Percentiles rank a stretch among this genome's conserved stretches.
These are phyloP conservation scores for Trichoderma harzianum DNA, from an alignment of 2,329 filamentous ascomycete genomes.

Conservation along the genomic window DNA sequence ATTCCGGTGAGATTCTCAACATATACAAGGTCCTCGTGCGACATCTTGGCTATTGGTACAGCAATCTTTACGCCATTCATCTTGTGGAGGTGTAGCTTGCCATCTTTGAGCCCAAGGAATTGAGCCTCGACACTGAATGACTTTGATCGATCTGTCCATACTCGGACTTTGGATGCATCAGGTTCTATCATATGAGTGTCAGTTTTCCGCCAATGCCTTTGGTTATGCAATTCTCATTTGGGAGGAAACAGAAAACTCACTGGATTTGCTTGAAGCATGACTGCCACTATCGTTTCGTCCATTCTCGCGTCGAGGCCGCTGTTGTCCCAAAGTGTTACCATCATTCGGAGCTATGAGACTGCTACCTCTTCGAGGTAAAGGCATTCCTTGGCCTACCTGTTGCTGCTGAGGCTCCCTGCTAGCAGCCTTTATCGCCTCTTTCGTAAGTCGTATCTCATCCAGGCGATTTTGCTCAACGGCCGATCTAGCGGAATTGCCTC, in stretches of 20 bases:
- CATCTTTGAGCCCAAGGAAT: conserved; percentile 89
- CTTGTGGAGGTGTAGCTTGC: conserved; percentile 97
- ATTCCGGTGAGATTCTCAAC: conserved; percentile 85
- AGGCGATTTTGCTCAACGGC: conserved; percentile 72
- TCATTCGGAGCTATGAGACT: conserved; percentile 67
- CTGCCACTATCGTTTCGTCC: conserved; percentile 54
- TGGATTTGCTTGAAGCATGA: conserved; percentile 62
- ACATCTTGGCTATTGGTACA: conserved; percentile 94
- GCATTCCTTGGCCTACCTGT: conserved; percentile 72
- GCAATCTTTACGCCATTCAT: conserved; percentile 98
- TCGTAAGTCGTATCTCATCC: conserved; percentile 81
- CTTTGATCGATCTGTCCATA: conserved; percentile 92
- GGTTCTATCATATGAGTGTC: conserved; percentile 57
- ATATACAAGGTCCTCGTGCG: conserved; percentile 88
- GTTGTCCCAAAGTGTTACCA: conserved; percentile 65
- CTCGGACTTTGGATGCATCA: conserved; percentile 76
- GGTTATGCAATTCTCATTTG: not conserved
- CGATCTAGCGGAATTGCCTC: conserved; percentile 53
- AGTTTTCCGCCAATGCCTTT: not conserved
- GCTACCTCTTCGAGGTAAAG: conserved; percentile 73
- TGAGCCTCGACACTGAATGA: conserved; percentile 97
- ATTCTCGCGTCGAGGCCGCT: conserved; percentile 70
- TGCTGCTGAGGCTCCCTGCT: conserved; percentile 47
- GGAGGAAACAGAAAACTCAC: conserved; percentile 49
- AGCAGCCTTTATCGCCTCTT: conserved; percentile 65